Conservation (phyloP, 129 eudicot species). For the Glebionis coronaria region DNA sequence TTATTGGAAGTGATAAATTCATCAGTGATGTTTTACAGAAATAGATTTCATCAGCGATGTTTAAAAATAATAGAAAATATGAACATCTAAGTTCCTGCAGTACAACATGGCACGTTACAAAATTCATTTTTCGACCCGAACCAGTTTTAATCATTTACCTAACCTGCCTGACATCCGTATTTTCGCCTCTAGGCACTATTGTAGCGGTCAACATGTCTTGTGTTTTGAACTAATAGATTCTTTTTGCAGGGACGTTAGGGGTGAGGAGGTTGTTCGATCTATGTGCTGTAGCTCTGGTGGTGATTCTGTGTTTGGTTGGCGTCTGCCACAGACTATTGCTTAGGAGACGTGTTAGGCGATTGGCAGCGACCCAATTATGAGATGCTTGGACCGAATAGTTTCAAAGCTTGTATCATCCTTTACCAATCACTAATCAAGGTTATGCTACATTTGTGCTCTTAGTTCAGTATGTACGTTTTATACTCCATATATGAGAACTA, state of each 20-base stretch:
- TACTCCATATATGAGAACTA: constrained; percentile 8
- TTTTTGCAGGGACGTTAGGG: constrained; percentile 32
- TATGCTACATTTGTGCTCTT: constrained; percentile 9
- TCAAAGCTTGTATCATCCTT: background rate
- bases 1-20: too few species aligned
- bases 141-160: too few species aligned
- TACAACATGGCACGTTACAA: too few species aligned
- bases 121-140: too few species aligned
- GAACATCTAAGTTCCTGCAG: too few species aligned
- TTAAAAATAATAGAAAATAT: too few species aligned
- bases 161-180: too few species aligned
- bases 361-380: constrained; percentile 33
- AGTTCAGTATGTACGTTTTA: too few species aligned
- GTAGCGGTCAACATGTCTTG: background rate
- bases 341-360: constrained; percentile 35
- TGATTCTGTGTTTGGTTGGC: constrained; percentile 37
- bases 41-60: too few species aligned
- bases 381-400: background rate
- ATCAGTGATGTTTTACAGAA: too few species aligned
- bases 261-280: constrained; percentile 40
- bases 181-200: background rate
- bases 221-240: background rate
- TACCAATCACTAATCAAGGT: constrained; percentile 4
- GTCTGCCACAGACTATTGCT: constrained; percentile 36
- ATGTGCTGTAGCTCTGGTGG: constrained; percentile 36